Evolutionary conservation across 441 rosid genomes (phyloP).

Genomic region (Corymbia citriodora): DNA sequence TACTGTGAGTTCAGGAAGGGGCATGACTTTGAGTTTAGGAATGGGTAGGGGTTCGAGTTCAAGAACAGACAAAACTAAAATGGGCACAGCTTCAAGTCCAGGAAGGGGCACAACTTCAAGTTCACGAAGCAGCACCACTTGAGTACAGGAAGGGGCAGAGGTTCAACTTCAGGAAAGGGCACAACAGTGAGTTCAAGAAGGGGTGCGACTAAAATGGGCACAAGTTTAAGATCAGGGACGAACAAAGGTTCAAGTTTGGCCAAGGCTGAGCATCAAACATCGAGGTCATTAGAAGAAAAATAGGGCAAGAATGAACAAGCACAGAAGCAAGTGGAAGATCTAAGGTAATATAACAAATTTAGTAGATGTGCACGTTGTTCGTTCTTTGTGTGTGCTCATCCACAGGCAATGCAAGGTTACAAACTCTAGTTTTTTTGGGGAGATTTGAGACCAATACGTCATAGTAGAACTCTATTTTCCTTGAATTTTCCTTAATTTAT

Average conservation of each 20-base stretch:
- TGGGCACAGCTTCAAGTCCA: too few species aligned
- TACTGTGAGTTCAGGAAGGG: too few species aligned
- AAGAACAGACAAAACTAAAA: too few species aligned
- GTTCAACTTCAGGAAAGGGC: too few species aligned
- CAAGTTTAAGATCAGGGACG: neutral
- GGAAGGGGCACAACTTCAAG: too few species aligned
- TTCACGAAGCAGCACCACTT: too few species aligned
- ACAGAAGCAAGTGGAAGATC: neutral
- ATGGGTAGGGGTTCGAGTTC: too few species aligned
- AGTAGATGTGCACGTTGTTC: neutral
- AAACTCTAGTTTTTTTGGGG: neutral
- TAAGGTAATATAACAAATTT: neutral
- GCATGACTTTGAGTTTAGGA: too few species aligned
- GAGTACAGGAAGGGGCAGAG: too few species aligned
- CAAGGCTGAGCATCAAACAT: neutral
- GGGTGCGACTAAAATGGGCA: neutral
- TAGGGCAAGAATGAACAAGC: neutral
- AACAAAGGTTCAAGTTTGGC: neutral
- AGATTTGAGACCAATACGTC: neutral
- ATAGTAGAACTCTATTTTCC: neutral
- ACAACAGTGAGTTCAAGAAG: too few species aligned
- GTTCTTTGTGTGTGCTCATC: neutral
- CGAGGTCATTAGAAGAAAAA: neutral
- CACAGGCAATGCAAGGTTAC: neutral
- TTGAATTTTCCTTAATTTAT: neutral